Conservation (phyloP, 1,139 yeast species). For the Williopsis jadinii region DNA sequence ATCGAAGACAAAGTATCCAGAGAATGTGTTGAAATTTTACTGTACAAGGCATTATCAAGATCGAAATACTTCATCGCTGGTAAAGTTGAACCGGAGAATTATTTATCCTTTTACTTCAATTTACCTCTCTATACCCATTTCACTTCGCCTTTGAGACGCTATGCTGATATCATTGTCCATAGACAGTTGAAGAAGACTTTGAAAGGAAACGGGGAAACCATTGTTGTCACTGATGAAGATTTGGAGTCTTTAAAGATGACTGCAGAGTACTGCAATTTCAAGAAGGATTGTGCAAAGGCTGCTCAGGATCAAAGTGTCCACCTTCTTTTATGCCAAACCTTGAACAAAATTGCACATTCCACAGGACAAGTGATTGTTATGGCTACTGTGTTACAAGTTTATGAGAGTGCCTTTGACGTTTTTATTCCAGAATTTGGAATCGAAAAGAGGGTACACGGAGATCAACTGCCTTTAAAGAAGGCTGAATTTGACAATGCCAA, state of each 20-base stretch:
- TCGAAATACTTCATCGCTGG: constrained; percentile 90
- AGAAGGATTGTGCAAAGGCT: constrained; percentile 86
- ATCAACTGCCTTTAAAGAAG: constrained; percentile 84
- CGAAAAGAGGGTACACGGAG: constrained; percentile 96
- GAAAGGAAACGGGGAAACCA: constrained; percentile 26
- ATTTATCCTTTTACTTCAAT: constrained; percentile 74
- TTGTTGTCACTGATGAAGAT: constrained; percentile 30
- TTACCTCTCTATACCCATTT: constrained; percentile 88
- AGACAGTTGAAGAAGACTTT: constrained; percentile 76
- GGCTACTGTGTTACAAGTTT: constrained; percentile 88
- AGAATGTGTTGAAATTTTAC: constrained; percentile 69
- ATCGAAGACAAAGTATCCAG: constrained; percentile 61
- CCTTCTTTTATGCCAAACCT: constrained; percentile 73
- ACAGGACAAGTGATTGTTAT: constrained; percentile 79
- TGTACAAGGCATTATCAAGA: constrained; percentile 76
- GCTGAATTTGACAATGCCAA: constrained; percentile 81
- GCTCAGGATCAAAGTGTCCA: constrained; percentile 97
- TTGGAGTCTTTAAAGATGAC: constrained; percentile 69
- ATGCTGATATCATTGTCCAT: constrained; percentile 88
- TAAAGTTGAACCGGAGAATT: constrained; percentile 71
- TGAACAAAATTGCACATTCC: constrained; percentile 66
- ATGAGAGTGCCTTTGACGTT: constrained; percentile 94
- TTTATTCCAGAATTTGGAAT: constrained; percentile 92
- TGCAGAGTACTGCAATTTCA: constrained; percentile 90
- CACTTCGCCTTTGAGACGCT: constrained; percentile 87